These are phyloP conservation scores for Zalerion maritima DNA, from an alignment of 495 filamentous ascomycete species.

Conservation along the genomic window DNA sequence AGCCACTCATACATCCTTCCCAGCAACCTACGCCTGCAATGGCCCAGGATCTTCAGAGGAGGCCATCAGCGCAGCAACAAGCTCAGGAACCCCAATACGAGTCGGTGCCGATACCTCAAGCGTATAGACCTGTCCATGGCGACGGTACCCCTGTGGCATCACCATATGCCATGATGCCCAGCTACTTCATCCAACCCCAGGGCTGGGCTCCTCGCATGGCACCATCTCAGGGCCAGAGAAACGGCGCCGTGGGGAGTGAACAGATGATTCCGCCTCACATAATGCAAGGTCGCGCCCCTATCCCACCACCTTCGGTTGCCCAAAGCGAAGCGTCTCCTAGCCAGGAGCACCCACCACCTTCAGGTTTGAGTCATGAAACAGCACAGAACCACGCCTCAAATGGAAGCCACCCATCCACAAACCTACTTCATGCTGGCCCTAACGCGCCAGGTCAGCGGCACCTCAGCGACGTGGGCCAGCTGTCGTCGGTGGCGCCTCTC, in stretches of 20 bases:
- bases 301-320: no score
- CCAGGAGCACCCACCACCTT: no score
- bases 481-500: conserved; percentile 11
- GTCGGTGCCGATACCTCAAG: conserved; percentile 30
- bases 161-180: conserved; percentile 10
- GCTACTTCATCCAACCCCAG: conserved; percentile 2
- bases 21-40: no score
- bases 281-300: no score
- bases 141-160: conserved; percentile 23
- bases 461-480: conserved; percentile 13
- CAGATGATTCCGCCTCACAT: no score
- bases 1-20: no score
- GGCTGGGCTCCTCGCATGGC: conserved; percentile 12
- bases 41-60: no score
- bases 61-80: no score
- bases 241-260: no score
- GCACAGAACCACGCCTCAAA: conserved; percentile 5
- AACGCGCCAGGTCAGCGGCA: conserved; percentile 11
- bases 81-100: conserved; percentile 25
- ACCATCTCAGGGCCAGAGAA: neutral
- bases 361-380: no score
- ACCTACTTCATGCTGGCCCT: neutral
- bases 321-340: no score
- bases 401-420: neutral
- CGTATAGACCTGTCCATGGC: conserved; percentile 29